Conservation (phyloP, 805 yeast species). For the Candida piceae region DNA sequence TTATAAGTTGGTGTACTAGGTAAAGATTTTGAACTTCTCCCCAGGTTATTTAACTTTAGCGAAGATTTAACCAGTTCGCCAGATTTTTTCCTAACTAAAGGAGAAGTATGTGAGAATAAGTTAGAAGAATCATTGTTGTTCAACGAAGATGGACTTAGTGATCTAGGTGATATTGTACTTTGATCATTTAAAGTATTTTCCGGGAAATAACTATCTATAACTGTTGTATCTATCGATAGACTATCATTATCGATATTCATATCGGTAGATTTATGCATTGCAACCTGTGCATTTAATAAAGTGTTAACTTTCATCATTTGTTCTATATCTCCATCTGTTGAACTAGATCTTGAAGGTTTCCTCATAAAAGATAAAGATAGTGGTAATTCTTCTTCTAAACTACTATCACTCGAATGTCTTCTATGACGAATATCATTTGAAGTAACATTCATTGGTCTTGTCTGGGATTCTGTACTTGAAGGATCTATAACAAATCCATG, state of each 20-base stretch:
- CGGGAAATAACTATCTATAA: conserved; percentile 2
- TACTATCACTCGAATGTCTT: conserved; percentile 15
- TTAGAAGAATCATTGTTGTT: conserved; percentile 1
- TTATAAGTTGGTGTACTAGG: conserved; percentile 58
- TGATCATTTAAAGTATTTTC: background rate
- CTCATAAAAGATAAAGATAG: conserved; percentile 29
- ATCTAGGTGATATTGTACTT: background rate
- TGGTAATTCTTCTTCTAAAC: conserved; percentile 22
- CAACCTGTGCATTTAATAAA: conserved; percentile 18
- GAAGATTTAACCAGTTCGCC: conserved; percentile 85
- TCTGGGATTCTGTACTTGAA: too few species aligned
- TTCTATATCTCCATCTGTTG: conserved; percentile 18
- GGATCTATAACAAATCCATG: too few species aligned
- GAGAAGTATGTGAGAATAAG: conserved; percentile 20
- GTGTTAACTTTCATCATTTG: conserved; percentile 30
- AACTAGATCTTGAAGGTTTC: conserved; percentile 28
- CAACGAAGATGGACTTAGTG: background rate
- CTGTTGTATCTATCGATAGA: too few species aligned
- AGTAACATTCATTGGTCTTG: too few species aligned
- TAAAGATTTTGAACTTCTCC: conserved; percentile 31
- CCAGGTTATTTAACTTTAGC: conserved; percentile 40
- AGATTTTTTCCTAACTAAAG: conserved; percentile 71
- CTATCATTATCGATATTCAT: background rate
- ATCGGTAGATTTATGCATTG: background rate
- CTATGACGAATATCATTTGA: conserved; percentile 3